Evolutionary conservation across 75 land plant genomes (phyloP).

Genomic region (Ceratopteris richardii): DNA sequence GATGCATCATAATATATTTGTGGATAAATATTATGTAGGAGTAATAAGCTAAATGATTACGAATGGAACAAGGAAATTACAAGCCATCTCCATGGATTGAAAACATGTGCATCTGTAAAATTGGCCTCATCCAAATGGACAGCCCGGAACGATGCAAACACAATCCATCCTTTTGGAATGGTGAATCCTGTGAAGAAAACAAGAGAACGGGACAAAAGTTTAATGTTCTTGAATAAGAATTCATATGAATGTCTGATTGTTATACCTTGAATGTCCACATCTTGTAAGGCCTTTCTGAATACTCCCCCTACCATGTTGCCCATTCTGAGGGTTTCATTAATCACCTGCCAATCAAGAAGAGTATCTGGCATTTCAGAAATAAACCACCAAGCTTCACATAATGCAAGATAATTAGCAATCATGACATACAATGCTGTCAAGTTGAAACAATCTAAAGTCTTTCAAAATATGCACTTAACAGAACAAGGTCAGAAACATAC

Average conservation of each 20-base stretch:
- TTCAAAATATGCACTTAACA: too few species aligned
- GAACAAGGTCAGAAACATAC: slow-evolving; percentile 42
- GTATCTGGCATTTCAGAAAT: not conserved
- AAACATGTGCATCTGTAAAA: slow-evolving; percentile 57
- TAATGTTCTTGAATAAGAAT: not conserved
- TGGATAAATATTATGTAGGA: too few species aligned
- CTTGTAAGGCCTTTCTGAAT: slow-evolving; percentile 60
- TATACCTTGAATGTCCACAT: slow-evolving; percentile 58
- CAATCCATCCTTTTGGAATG: slow-evolving; percentile 77
- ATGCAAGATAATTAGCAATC: too few species aligned
- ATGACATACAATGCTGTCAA: too few species aligned
- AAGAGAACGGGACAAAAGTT: not conserved
- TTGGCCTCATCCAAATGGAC: slow-evolving; percentile 54
- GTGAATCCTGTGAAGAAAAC: slow-evolving; percentile 41
- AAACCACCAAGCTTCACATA: too few species aligned
- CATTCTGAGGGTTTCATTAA: slow-evolving; percentile 73
- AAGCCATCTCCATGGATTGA: slow-evolving; percentile 89
- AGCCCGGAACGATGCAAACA: slow-evolving; percentile 64
- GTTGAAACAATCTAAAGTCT: too few species aligned
- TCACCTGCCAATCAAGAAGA: slow-evolving; percentile 39
- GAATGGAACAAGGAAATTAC: too few species aligned
- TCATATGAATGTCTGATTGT: too few species aligned
- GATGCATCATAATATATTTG: too few species aligned
- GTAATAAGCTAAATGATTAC: too few species aligned
- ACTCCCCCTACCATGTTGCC: slow-evolving; percentile 59